These are phyloP conservation scores for Scleromitrula shiraiana DNA, from an alignment of 2,329 filamentous ascomycete genomes.

Conservation along the genomic window DNA sequence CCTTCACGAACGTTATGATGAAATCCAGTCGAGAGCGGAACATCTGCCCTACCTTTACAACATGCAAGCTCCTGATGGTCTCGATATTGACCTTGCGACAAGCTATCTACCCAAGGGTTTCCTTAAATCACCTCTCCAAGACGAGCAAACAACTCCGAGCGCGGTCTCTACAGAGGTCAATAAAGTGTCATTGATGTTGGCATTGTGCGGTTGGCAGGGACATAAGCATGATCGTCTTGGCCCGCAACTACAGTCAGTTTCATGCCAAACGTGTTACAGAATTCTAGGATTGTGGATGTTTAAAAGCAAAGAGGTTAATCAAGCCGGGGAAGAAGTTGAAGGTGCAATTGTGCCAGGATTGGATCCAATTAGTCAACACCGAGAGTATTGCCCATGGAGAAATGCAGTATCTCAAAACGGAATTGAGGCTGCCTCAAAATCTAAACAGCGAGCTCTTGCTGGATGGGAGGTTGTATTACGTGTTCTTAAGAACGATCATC, in stretches of 20 bases:
- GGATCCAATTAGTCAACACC: constrained; percentile 64
- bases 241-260: constrained; percentile 36
- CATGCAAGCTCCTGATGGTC: constrained; percentile 41
- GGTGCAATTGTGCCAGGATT: constrained; percentile 55
- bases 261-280: constrained; percentile 78
- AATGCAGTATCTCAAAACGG: constrained; percentile 54
- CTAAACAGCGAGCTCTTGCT: constrained; percentile 31
- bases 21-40: constrained; percentile 44
- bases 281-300: constrained; percentile 93
- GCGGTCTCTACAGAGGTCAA: constrained; percentile 37
- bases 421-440: constrained; percentile 22
- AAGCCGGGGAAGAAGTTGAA: constrained; percentile 43
- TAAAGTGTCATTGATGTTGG: constrained; percentile 57
- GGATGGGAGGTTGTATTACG: constrained; percentile 49
- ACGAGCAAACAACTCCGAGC: background rate
- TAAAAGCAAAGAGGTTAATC: constrained; percentile 60
- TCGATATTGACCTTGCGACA: constrained; percentile 45
- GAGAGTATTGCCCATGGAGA: constrained; percentile 79
- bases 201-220: constrained; percentile 69
- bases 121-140: constrained; percentile 17
- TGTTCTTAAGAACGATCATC: constrained; percentile 49
- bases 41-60: constrained; percentile 57
- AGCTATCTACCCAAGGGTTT: constrained; percentile 46
- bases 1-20: constrained; percentile 58
- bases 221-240: constrained; percentile 25